Evolutionary conservation across 768 basidiomycete genomes (phyloP).

Genomic region (Macrolepiota albuminosa): DNA sequence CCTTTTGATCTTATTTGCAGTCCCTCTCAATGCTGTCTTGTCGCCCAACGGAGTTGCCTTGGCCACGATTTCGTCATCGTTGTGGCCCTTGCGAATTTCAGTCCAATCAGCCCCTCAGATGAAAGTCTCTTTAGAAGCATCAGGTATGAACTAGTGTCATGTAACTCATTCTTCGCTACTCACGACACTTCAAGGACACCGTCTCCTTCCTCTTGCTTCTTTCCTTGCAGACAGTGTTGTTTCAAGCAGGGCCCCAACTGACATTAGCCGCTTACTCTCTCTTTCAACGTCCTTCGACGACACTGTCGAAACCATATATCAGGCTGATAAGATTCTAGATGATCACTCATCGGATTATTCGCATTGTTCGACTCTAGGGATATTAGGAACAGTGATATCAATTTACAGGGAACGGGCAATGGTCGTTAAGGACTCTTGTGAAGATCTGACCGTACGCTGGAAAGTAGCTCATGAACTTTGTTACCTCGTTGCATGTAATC

Average conservation of each 20-base stretch:
- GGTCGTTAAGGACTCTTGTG: constrained; percentile 17
- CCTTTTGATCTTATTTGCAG: constrained; percentile 27
- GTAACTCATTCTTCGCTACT: not conserved
- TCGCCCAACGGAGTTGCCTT: constrained; percentile 61
- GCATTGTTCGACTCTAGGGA: constrained; percentile 35
- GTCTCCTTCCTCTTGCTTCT: constrained; percentile 22
- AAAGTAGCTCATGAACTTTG: constrained; percentile 62
- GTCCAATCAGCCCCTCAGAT: constrained; percentile 42
- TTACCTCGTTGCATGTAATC: constrained; percentile 53
- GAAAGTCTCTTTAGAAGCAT: constrained; percentile 8
- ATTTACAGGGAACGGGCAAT: constrained; percentile 34
- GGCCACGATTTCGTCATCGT: constrained; percentile 46
- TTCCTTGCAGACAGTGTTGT: constrained; percentile 39
- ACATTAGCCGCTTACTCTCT: constrained; percentile 55
- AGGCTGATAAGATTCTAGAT: constrained; percentile 43
- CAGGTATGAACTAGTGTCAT: constrained; percentile 9
- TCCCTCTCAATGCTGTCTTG: constrained; percentile 47
- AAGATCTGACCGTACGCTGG: constrained; percentile 45
- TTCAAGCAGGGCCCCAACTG: constrained; percentile 48
- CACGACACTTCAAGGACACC: constrained; percentile 1
- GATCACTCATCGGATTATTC: constrained; percentile 32
- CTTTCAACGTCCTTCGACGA: constrained; percentile 33
- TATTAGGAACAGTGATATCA: constrained; percentile 43
- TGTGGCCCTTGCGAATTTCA: constrained; percentile 31
- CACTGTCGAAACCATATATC: constrained; percentile 43